A percentile compares a stretch with the other conserved stretches of the same genome.
These are phyloP conservation scores for Cercophora samala DNA, from an alignment of 495 filamentous ascomycete species.

Conservation along the genomic window DNA sequence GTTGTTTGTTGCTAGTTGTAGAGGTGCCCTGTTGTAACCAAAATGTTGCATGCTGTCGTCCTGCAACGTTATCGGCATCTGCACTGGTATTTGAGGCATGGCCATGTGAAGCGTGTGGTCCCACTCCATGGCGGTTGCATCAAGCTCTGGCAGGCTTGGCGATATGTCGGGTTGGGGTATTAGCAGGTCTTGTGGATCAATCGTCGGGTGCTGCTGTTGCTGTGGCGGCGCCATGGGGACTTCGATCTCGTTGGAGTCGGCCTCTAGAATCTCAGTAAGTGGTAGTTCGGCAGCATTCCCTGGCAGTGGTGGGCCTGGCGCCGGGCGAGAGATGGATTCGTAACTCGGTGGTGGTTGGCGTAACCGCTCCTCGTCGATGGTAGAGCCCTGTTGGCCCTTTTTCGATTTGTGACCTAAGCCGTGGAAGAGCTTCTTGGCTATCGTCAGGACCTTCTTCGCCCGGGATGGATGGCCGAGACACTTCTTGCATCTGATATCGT, in stretches of 20 bases:
- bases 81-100: background rate
- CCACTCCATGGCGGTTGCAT: slow-evolving; percentile 33
- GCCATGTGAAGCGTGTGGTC: slow-evolving; percentile 17
- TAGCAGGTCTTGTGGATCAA: slow-evolving; percentile 34
- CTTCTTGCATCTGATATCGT: slow-evolving; percentile 45
- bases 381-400: slow-evolving; percentile 19
- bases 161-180: slow-evolving; percentile 11
- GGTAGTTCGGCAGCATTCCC: slow-evolving; percentile 35
- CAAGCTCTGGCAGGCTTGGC: slow-evolving; percentile 32
- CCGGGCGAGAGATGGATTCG: slow-evolving; percentile 31
- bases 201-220: slow-evolving; percentile 4
- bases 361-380: slow-evolving; percentile 22
- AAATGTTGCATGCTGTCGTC: slow-evolving; percentile 10
- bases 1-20: slow-evolving; percentile 33
- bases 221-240: slow-evolving; percentile 13
- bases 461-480: slow-evolving; percentile 46
- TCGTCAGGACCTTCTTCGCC: slow-evolving; percentile 44
- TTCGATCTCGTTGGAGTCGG: slow-evolving; percentile 43
- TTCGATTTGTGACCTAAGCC: slow-evolving; percentile 45
- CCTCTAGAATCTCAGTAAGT: slow-evolving; percentile 43
- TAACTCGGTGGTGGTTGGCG: slow-evolving; percentile 42
- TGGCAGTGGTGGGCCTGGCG: background rate
- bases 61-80: slow-evolving; percentile 9
- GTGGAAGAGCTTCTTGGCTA: slow-evolving; percentile 50
- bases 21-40: slow-evolving; percentile 19